Conservation (phyloP, 2,329 filamentous ascomycete species). For the Sordariomycetes sp. region DNA sequence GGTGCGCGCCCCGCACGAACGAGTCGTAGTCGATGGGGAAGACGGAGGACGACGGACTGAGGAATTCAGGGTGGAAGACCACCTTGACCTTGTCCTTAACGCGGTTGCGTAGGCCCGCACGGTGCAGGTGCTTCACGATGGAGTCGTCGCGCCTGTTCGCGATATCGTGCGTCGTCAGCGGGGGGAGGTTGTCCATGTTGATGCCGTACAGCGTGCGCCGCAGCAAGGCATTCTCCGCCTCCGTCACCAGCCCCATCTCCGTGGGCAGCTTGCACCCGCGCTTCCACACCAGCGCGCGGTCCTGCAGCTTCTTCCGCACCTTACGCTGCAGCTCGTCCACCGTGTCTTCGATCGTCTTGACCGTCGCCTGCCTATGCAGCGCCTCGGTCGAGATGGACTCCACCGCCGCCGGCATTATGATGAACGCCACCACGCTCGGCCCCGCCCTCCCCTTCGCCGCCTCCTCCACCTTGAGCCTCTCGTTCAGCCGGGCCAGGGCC, state of each 20-base stretch:
- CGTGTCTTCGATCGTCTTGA: constrained; percentile 91
- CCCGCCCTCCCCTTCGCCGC: constrained; percentile 79
- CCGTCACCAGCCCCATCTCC: constrained; percentile 90
- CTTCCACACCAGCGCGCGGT: constrained; percentile 89
- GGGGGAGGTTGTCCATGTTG: constrained; percentile 83
- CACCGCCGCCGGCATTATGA: constrained; percentile 97
- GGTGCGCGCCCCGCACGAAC: constrained; percentile 91
- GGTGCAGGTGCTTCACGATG: constrained; percentile 87
- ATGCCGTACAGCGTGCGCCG: constrained; percentile 89
- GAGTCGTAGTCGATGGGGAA: constrained; percentile 96
- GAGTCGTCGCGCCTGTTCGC: constrained; percentile 87
- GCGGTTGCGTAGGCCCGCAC: constrained; percentile 96
- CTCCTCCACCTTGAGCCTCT: constrained; percentile 75
- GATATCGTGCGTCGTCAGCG: constrained; percentile 99
- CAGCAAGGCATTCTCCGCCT: constrained; percentile 84
- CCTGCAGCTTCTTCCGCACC: constrained; percentile 88
- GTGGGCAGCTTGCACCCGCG: constrained; percentile 89
- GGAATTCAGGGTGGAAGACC: constrained; percentile 94
- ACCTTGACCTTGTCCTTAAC: constrained; percentile 92
- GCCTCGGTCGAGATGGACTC: constrained; percentile 91
- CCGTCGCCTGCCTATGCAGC: constrained; percentile 90
- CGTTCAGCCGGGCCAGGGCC: constrained; percentile 86
- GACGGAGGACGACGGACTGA: constrained; percentile 92
- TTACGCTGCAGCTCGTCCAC: constrained; percentile 85
- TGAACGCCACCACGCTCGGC: constrained; percentile 84